Base-by-base conservation (phyloP, 1,139 yeast species). In the Scheffersomyces cryptocercus region DNA sequence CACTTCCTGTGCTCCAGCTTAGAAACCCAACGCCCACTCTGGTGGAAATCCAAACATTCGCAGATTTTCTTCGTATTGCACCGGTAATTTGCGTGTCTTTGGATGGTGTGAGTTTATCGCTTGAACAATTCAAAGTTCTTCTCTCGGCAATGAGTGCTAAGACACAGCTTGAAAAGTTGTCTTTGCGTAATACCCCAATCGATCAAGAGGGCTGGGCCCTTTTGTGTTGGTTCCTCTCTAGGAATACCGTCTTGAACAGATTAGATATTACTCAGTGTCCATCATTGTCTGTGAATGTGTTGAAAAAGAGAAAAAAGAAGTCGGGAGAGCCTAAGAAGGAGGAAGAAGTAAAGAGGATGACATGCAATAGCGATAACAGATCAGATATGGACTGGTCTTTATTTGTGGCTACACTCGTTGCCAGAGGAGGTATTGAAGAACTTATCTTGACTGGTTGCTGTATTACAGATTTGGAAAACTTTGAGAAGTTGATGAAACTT, bases 301-400 rank as follows among this genome's bases (percentile, higher is more conserved):
- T 82, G 55, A 81, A 77, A 56, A 67, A 60, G 47, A 57, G 56
- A 39, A 69, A 64, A 50, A 59, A 59, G 48, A 59, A 59, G 45
- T 43, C 45, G 24, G 36, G 53, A 4, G 59, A 53, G 15, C 60
- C 59, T 24, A 45, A 53, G 4, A 58, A 55, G 37, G 61, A 59
- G 35, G 68, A 63, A 10, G 64, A 56, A 4, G 50, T 73, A 6
- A 58, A 48, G 2, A 68, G 90, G 55, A 86, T 85, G 95, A 58
- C 59, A 14, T 75, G 84, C 51, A 81, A 82, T 52, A 60, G 65
- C 45, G 78, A 78, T 13, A 77, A 82, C 47, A 68, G 95, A 53
- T 73, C 83, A 7, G 91, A 85, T 47, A 82, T 83, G 84, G 87
- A 86, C 56, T 86, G 95, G 95, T 70, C 84, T 16, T 63, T 85